phyloP scores from a whole-genome alignment of 129 eudicot species.

The Lactuca sativa region DNA sequence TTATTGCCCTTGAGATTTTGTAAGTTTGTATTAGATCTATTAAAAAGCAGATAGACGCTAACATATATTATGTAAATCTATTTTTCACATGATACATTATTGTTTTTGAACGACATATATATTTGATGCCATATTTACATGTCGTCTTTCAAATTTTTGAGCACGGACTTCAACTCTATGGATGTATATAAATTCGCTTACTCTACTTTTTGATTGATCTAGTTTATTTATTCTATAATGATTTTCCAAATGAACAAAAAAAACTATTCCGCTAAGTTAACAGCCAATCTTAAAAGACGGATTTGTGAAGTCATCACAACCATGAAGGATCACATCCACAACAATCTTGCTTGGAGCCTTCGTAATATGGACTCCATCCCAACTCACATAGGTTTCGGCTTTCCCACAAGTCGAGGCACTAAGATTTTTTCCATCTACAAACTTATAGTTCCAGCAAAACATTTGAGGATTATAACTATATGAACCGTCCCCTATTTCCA shows the following conservation, averaged over 20 bases:
- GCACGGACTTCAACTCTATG: neutral
- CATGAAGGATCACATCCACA: constrained; percentile 55
- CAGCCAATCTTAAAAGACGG: constrained; percentile 55
- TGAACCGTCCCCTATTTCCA: constrained; percentile 64
- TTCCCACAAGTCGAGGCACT: constrained; percentile 68
- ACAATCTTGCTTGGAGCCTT: constrained; percentile 75
- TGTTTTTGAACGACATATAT: too few relatives aligned
- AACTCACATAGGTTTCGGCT: constrained; percentile 78
- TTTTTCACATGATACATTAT: neutral
- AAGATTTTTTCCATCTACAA: constrained; percentile 44
- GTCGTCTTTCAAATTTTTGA: neutral
- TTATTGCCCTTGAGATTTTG: constrained; percentile 51
- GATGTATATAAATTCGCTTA: neutral
- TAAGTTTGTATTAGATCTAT: neutral
- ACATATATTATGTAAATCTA: neutral
- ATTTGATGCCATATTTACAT: neutral
- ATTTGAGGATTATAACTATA: constrained; percentile 60
- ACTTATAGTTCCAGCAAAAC: constrained; percentile 65
- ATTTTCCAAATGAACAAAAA: constrained; percentile 13
- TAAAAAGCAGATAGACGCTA: neutral
- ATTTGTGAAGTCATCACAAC: constrained; percentile 52
- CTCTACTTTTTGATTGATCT: neutral
- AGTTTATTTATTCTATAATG: constrained; percentile 16
- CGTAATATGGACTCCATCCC: constrained; percentile 86
- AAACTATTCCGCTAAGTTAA: neutral